phyloP scores from a whole-genome alignment of 2,329 filamentous ascomycete species.

The Aspergillus eucalypticola region DNA sequence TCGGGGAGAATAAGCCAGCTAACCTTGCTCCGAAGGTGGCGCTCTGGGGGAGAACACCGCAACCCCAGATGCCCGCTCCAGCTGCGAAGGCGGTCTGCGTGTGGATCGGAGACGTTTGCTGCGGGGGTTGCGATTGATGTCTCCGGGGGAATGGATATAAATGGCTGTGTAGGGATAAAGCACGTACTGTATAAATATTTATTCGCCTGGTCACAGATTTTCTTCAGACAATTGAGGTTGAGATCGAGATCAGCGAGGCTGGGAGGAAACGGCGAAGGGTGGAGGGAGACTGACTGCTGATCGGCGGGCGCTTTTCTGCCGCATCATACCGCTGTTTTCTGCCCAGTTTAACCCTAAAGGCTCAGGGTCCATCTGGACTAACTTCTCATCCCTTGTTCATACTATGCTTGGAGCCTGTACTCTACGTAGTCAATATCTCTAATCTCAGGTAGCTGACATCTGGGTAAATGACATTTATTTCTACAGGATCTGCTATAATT shows the following conservation, averaged over 20 bases:
- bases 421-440: too few relatives aligned
- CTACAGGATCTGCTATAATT: too few relatives aligned
- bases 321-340: constrained; percentile 11
- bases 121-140: not conserved
- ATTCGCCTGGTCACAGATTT: not conserved
- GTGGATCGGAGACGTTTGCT: not conserved
- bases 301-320: constrained; percentile 11
- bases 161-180: not conserved
- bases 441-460: rapidly evolving
- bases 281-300: constrained; percentile 1
- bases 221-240: not conserved
- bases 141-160: not conserved
- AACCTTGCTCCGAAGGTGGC: not conserved
- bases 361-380: not conserved
- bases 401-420: too few relatives aligned
- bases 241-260: not conserved
- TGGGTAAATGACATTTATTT: too few relatives aligned
- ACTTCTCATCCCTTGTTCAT: too few relatives aligned
- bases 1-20: not conserved
- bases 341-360: constrained; percentile 5
- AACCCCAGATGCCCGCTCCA: not conserved
- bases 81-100: constrained; percentile 11
- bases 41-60: not conserved
- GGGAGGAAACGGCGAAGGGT: not conserved
- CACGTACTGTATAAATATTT: constrained; percentile 39